Evolutionary conservation across 352 stramenopile genomes (phyloP).

Genomic region (Phytophthora hibernalis): DNA sequence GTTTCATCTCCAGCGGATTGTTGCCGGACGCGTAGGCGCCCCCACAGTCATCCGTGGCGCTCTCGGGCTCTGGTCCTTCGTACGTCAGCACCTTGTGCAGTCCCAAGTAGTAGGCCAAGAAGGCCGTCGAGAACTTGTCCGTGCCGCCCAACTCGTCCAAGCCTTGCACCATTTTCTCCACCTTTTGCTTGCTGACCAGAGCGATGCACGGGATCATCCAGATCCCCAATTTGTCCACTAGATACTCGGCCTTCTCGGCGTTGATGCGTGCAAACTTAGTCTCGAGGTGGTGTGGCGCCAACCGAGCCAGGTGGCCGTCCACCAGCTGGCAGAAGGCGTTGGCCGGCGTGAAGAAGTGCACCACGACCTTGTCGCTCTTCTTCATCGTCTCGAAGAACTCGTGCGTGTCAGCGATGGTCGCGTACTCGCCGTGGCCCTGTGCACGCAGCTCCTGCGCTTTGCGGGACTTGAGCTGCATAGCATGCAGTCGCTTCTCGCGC

Average conservation of each 20-base stretch:
- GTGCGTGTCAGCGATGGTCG: constrained; percentile 91
- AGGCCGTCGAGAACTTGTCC: constrained; percentile 94
- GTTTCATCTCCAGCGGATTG: constrained; percentile 40
- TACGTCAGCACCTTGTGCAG: constrained; percentile 96
- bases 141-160: constrained; percentile 95
- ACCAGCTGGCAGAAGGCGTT: constrained; percentile 95
- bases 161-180: constrained; percentile 95
- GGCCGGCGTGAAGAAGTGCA: constrained; percentile 96
- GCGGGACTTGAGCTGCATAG: constrained; percentile 76
- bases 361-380: constrained; percentile 88
- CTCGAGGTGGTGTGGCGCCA: constrained; percentile 94
- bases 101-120: constrained; percentile 92
- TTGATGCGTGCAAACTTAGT: constrained; percentile 97
- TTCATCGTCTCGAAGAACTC: constrained; percentile 97
- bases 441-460: constrained; percentile 81
- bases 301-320: constrained; percentile 91
- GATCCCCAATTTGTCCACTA: constrained; percentile 96
- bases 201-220: constrained; percentile 97
- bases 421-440: constrained; percentile 88
- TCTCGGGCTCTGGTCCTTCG: constrained; percentile 90
- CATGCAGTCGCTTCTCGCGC: constrained; percentile 77
- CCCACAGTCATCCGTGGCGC: constrained; percentile 67
- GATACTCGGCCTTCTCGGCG: constrained; percentile 96
- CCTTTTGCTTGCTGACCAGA: constrained; percentile 95
- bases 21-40: constrained; percentile 54